Evolutionary conservation across 1,139 yeast genomes (phyloP).

Genomic region (Wickerhamiella infanticola): DNA sequence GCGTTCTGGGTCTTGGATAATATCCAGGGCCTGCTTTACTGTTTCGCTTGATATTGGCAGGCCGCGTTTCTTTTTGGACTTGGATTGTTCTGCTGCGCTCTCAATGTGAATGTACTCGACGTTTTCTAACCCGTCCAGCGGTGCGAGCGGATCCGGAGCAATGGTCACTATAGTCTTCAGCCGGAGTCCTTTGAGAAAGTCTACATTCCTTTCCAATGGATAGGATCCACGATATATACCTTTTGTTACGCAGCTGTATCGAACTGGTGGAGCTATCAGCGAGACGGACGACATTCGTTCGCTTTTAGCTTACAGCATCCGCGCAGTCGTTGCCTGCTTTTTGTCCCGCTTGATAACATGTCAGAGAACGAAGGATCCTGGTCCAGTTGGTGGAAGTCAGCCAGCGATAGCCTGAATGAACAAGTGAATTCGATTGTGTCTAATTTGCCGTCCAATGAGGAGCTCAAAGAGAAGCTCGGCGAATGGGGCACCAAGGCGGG

Average conservation of each 20-base stretch:
- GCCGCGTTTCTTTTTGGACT: constrained; percentile 27
- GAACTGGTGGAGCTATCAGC: constrained; percentile 43
- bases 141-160: constrained; percentile 50
- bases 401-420: not conserved
- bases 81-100: constrained; percentile 20
- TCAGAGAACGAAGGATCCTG: not conserved
- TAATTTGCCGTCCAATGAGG: constrained; percentile 3
- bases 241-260: constrained; percentile 59
- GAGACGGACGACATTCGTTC: too few relatives aligned
- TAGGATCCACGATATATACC: constrained; percentile 70
- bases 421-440: not conserved
- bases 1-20: constrained; percentile 41
- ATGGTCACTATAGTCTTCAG: constrained; percentile 63
- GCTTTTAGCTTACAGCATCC: too few relatives aligned
- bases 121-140: constrained; percentile 1
- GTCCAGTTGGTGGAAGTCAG: not conserved
- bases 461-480: constrained; percentile 4
- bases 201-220: constrained; percentile 59
- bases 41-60: constrained; percentile 60
- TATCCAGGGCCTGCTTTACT: constrained; percentile 41
- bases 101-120: constrained; percentile 11
- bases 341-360: not conserved
- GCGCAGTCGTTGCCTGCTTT: too few relatives aligned
- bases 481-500: constrained; percentile 9
- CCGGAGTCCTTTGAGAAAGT: constrained; percentile 52